Evolutionary conservation across 2,329 filamentous ascomycete genomes (phyloP), one percentile per base, ranked within the genome.

Genomic region (Fusarium multiceps): DNA sequence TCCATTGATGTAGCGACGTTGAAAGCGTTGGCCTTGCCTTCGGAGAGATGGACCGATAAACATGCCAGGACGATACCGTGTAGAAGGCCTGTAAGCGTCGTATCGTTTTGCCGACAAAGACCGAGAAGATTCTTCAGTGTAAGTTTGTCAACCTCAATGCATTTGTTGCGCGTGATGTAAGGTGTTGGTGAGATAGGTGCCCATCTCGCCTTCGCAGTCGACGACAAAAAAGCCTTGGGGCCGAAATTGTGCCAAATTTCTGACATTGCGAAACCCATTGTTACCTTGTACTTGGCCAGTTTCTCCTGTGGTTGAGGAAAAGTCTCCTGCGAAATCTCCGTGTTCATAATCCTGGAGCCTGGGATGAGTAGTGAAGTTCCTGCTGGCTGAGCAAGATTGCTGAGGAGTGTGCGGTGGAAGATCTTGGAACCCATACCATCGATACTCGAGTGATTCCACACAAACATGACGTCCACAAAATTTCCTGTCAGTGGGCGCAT

Each of bases 271-370:
- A 34, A 64, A 1, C 60, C 45, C 0, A 50, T 42, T 5, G 59
- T 64, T 2, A 64, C 18, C 12, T 45, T 49, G 25, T 64, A 40
- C 16, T 64, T 64, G 11, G 53, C 59, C 0, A 64, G 32, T 2
- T 46, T 59, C 23, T 64, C 61, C 16, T 64, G 59, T 0, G 60
- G 60, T 2, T 64, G 61, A 1, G 59, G 59, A 28, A 64, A 64
- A 4, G 2, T 16, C 0, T 64, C 51, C 2, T 6, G 25, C 1
- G 28, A 25, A 1, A 51, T n/a, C 0, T 32, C 18, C 2, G 61
- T 41, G 0, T 16, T 34, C 25, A 64, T 34, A 0, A 28, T 27
- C 16, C 53, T n/a, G 0, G 61, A 59, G 13, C 16, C 30, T 9
- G 12, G 21, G 1, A 43, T 21, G 2, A 63, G 60, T 3, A 42